Evolutionary conservation across 768 basidiomycete genomes (phyloP), one percentile per base, ranked within the genome.

Genomic region (Rubroboletus pulcherrimus): DNA sequence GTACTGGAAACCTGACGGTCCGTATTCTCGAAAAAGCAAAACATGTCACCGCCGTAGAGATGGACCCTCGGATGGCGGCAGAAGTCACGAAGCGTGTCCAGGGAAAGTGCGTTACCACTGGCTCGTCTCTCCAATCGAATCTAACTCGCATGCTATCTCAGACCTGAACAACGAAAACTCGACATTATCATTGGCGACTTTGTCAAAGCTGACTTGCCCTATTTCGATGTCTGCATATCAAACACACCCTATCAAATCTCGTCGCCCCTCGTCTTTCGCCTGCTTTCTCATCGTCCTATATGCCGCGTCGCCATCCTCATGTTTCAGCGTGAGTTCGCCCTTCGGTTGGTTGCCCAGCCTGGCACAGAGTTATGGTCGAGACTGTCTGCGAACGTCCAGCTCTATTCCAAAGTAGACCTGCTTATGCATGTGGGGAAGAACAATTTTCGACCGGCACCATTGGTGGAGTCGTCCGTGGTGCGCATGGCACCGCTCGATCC

Each of bases 161-260:
- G 95, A 68, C 93, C 97, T 3, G 93, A 94, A 67, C 96, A 98
- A 72, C 84, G 89, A 61, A 96, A 96, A 67, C 84, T 99, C 1
- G 91, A 97, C 61, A 86, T 98, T 58, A 85, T 97, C 63, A 89
- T 99, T 55, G 97, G 96, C 47, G 97, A 99, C 73, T 98, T 98
- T 68, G 91, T 98, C 67, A 98, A 98, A 74, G 92, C 90, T n/a
- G 91, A 94, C 51, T 77, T 99, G 19, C 97, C 97, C 10, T 98
- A 95, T 74, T 98, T 99, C 57, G 96, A 98, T 72, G 97, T 97
- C 53, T 98, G 96, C 79, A 98, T 99, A 66, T 94, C 92, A 63
- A 99, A 99, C 69, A 99, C 97, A 1, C 97, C 97, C 1, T 99
- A 98, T 73, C 95, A 98, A 72, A 99, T 99, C 64, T 98, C 97